phyloP scores from a whole-genome alignment of 352 stramenopile species.

The Globisporangium irregulare region DNA sequence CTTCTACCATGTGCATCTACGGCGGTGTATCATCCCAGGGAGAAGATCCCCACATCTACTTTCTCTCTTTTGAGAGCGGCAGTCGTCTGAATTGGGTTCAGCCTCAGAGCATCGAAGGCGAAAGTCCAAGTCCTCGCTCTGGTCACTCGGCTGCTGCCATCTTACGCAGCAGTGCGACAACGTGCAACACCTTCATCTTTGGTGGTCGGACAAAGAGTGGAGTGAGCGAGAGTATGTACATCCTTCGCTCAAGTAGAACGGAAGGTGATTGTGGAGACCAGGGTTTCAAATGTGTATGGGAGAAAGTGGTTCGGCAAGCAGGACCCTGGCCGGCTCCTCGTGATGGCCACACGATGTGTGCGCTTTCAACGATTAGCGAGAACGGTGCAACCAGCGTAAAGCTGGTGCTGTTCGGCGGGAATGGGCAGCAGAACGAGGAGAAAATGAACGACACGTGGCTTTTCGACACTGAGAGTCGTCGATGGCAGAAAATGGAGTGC shows the following conservation, averaged over 20 bases:
- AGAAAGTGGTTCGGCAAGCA: conserved; percentile 12
- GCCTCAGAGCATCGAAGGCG: conserved; percentile 13
- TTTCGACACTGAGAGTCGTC: conserved; percentile 32
- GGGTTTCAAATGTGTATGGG: conserved; percentile 24
- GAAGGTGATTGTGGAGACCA: not conserved
- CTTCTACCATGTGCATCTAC: conserved; percentile 39
- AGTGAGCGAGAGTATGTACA: conserved; percentile 48
- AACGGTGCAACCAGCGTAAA: not conserved
- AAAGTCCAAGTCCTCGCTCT: conserved; percentile 35
- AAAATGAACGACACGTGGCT: conserved; percentile 73
- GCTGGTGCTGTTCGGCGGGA: conserved; percentile 64
- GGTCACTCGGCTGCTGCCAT: conserved; percentile 47
- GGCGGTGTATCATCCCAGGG: conserved; percentile 56
- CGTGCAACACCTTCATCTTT: conserved; percentile 40
- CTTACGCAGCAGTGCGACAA: conserved; percentile 7
- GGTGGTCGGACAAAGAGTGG: conserved; percentile 60
- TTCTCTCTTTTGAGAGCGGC: conserved; percentile 20
- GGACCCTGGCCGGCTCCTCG: conserved; percentile 35
- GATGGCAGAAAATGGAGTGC: conserved; percentile 43
- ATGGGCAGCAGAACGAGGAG: conserved; percentile 62
- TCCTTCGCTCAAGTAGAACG: conserved; percentile 13
- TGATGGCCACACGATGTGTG: conserved; percentile 64
- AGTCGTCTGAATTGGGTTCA: conserved; percentile 28
- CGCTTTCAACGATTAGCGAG: conserved; percentile 11
- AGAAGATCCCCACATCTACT: conserved; percentile 46